Base-by-base conservation (phyloP, 306 rosid genomes). In the Vigna trinervia region DNA sequence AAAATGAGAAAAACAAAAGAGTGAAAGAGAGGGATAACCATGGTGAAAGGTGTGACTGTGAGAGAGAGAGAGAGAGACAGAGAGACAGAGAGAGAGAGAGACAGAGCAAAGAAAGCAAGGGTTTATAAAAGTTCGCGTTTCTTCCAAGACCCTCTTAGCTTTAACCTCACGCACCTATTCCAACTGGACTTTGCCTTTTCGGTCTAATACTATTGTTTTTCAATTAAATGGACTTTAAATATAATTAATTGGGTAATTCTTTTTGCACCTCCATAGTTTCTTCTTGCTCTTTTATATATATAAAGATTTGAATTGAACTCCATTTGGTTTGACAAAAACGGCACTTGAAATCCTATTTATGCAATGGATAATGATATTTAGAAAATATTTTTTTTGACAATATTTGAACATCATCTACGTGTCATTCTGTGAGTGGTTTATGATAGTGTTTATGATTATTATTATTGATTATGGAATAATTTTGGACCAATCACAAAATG, bases 161-260 rank as follows among this genome's bases (percentile, higher is more conserved):
- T 59, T 59, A 28, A 5, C 66, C 19, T 59, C 66, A 59, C 66
- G 66, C 66, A 59, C 66, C 66, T 5, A n/a, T 58, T 26, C 66
- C 63, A 57, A 7, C 13, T 23, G 63, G 63, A 57, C 63, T 57
- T 23, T 23, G 63, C 36, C 12, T 57, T 23, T 57, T 12, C 2
- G 14, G 14, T 56, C 10, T 41, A 8, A 8, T 8, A 41, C 8
- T 6, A 36, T 1, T 26, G 28, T 26, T 45, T 45, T 45, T 3
- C 5, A 2, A 0, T 1, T 10, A 8, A 4, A 11, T 57, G 36
- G 62, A 34, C 62, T 57, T 6, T 15, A 10, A 0, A 9, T 23
- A 57, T 22, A 23, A 22, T 57, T 20, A 22, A 34, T 34, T 34
- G 4, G 5, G 6, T 34, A 34, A 0, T 34, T 4, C 6, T 4